Percentiles rank a stretch among this genome's conserved stretches.
Conservation (phyloP, 352 stramenopile species). For the Phytopythium chamaehyphon region DNA sequence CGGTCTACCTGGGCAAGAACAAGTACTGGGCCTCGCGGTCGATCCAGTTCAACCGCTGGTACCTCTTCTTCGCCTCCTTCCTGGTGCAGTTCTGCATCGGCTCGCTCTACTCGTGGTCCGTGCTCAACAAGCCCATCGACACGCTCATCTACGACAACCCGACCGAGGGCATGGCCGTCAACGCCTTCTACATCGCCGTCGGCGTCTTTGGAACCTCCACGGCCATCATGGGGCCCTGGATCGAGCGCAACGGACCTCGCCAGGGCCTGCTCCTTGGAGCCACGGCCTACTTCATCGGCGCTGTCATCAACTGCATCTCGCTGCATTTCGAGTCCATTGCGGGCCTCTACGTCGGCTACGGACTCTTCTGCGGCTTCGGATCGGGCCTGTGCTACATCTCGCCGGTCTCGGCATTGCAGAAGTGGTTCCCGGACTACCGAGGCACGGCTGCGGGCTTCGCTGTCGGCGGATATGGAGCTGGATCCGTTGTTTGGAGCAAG, state of each 20-base stretch:
- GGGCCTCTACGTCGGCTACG: slow-evolving; percentile 58
- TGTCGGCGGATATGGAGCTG: slow-evolving; percentile 57
- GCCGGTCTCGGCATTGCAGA: slow-evolving; percentile 59
- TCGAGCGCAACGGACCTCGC: slow-evolving; percentile 57
- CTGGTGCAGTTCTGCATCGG: slow-evolving; percentile 70
- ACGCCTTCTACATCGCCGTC: slow-evolving; percentile 69
- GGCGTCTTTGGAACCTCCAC: slow-evolving; percentile 56
- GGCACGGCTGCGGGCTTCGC: slow-evolving; percentile 63
- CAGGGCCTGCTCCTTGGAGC: slow-evolving; percentile 45
- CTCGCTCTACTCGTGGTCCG: slow-evolving; percentile 66
- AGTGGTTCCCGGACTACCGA: slow-evolving; percentile 74
- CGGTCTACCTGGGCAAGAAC: slow-evolving; percentile 53
- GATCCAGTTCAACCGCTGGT: slow-evolving; percentile 58
- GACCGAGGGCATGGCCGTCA: slow-evolving; percentile 45
- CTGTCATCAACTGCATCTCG: slow-evolving; percentile 40
- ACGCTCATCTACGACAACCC: slow-evolving; percentile 34
- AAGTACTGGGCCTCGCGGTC: slow-evolving; percentile 32
- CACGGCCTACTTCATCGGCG: slow-evolving; percentile 38
- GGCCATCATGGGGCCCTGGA: slow-evolving; percentile 70
- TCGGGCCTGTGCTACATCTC: slow-evolving; percentile 73
- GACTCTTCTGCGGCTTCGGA: slow-evolving; percentile 59
- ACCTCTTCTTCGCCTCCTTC: slow-evolving; percentile 60
- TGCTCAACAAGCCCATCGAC: slow-evolving; percentile 72
- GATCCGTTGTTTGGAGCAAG: slow-evolving; percentile 57
- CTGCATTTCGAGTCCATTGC: slow-evolving; percentile 39